Percentiles rank a stretch among this genome's conserved stretches.
Evolutionary conservation across 371 early-diverging fungal species (phyloP).

Genomic region (Parasitella parasitica): DNA sequence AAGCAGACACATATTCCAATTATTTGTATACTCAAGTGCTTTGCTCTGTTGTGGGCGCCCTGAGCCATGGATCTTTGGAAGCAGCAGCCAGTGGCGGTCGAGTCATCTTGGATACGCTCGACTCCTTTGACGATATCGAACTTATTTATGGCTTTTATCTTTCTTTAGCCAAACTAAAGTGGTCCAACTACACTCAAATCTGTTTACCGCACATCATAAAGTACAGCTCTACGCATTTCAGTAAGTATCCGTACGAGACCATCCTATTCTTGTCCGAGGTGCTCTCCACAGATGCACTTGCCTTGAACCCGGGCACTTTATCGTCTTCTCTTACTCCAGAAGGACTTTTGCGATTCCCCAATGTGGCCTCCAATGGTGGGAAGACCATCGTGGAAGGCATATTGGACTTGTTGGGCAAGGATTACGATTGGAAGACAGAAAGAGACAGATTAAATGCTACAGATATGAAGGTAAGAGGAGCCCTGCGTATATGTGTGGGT

Average conservation of each 20-base stretch:
- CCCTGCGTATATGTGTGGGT: too few species aligned
- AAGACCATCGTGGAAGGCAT: slow-evolving; percentile 37
- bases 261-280: slow-evolving; percentile 57
- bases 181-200: slow-evolving; percentile 69
- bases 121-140: slow-evolving; percentile 49
- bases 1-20: slow-evolving; percentile 4
- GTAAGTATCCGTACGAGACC: slow-evolving; percentile 41
- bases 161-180: slow-evolving; percentile 63
- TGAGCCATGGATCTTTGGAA: slow-evolving; percentile 62
- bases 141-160: slow-evolving; percentile 66
- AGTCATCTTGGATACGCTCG: slow-evolving; percentile 57
- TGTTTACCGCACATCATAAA: slow-evolving; percentile 67
- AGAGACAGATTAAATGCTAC: slow-evolving; percentile 46
- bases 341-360: slow-evolving; percentile 60
- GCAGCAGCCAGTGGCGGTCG: slow-evolving; percentile 62
- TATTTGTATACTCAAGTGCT: slow-evolving; percentile 28
- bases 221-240: slow-evolving; percentile 48
- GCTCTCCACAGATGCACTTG: slow-evolving; percentile 40
- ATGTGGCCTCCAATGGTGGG: slow-evolving; percentile 11
- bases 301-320: slow-evolving; percentile 42
- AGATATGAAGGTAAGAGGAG: slow-evolving; percentile 37
- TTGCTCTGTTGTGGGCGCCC: slow-evolving; percentile 29
- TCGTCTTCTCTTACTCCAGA: slow-evolving; percentile 54
- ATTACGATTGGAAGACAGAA: slow-evolving; percentile 55
- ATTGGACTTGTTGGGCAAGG: slow-evolving; percentile 32